Evolutionary conservation across 139 green algal species (phyloP).

Genomic region (Tetraselmis chui): DNA sequence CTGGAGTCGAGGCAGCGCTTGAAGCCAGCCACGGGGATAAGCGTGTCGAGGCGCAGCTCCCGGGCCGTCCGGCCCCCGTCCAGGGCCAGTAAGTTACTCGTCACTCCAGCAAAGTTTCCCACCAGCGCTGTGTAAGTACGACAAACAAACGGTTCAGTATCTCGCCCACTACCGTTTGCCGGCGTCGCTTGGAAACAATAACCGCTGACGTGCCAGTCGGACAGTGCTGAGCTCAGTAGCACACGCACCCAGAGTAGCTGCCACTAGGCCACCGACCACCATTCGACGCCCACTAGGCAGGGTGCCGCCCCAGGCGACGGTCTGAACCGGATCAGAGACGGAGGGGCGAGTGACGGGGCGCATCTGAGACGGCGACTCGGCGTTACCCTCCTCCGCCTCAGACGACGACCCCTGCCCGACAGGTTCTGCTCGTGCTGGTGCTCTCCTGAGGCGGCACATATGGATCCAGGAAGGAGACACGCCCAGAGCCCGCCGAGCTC

Average conservation of each 20-base stretch:
- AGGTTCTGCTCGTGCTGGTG: too few species aligned
- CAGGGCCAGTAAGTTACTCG: slow-evolving; percentile 58
- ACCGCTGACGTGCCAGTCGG: slow-evolving; percentile 31
- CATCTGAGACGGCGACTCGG: too few species aligned
- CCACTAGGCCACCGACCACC: slow-evolving; percentile 30
- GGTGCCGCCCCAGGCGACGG: slow-evolving; percentile 42
- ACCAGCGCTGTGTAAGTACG: slow-evolving; percentile 51
- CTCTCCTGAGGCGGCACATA: too few species aligned
- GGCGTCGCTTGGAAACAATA: slow-evolving; percentile 11
- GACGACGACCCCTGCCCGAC: too few species aligned
- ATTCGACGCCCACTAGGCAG: slow-evolving; percentile 34
- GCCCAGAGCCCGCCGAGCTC: too few species aligned
- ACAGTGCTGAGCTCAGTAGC: too few species aligned
- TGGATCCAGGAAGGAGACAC: too few species aligned
- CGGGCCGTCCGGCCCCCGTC: slow-evolving; percentile 48
- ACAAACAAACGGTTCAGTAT: not conserved
- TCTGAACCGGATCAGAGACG: slow-evolving; percentile 30
- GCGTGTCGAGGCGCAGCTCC: slow-evolving; percentile 48
- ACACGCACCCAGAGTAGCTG: too few species aligned
- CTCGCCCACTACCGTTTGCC: too few species aligned
- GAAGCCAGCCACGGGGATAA: slow-evolving; percentile 67
- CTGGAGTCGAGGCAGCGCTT: slow-evolving; percentile 65
- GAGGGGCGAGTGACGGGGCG: too few species aligned
- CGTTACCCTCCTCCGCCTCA: too few species aligned
- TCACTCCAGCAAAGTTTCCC: slow-evolving; percentile 77